Base-by-base conservation (phyloP, 306 rosid genomes). In the Myrica gale region DNA sequence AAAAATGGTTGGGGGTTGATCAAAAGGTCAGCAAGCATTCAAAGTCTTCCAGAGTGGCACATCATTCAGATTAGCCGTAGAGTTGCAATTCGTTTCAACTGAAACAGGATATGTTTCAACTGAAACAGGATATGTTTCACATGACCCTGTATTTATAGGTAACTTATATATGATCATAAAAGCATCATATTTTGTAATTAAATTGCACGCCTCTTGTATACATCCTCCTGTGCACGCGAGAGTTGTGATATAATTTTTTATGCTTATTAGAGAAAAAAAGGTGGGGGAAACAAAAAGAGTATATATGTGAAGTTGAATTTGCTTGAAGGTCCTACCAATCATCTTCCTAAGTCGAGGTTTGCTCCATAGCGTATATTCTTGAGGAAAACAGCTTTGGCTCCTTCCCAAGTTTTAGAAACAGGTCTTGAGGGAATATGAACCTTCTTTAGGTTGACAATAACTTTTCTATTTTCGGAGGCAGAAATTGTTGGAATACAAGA, bases 1-100 rank as follows among this genome's bases (percentile, higher is more conserved):
- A 82, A 62, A 87, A 82, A 75, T 94, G 97, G 98, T 68, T 94
- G 84, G 95, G 84, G 78, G 76, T 84, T 61, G 97, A 90, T 55
- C 80, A 84, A 58, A 61, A 60, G 73, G 78, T 61, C 68, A 58
- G 76, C 73, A 82, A 82, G 79, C 87, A 81, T 72, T 69, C 78
- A 5, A 88, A 82, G 79, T 85, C 87, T 42, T 90, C 94, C 32
- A 91, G 83, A 86, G 96, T 94, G 75, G 86, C 78, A 8, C 87
- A 91, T 80, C 82, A 71, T 84, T 67, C 85, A 77, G 65, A 70
- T 78, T 79, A 68, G 81, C 77, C 42, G 47, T 73, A 42, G 73
- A 69, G 21, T n/a, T 20, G 69, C 77, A 66, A 63, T 63, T 54
- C 76, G 70, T 56, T 44, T 63, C 52, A 75, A 56, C 41, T 65